Percentiles rank a stretch among this genome's conserved stretches.
phyloP scores from a whole-genome alignment of 2,329 filamentous ascomycete species.

The Scedosporium apiospermum region DNA sequence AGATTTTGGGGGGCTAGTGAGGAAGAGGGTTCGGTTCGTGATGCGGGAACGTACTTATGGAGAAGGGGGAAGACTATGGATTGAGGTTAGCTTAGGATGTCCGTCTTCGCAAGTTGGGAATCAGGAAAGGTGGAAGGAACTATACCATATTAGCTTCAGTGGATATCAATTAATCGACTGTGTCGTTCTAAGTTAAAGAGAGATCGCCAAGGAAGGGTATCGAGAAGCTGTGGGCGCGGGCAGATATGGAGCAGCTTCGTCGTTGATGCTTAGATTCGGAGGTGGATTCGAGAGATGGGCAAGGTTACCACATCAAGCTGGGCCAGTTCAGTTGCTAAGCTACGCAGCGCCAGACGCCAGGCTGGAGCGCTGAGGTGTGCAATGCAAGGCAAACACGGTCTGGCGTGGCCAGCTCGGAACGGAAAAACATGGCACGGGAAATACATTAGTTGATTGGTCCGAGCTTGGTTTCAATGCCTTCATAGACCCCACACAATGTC shows the following conservation, averaged over 20 bases:
- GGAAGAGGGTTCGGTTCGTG: constrained; percentile 7
- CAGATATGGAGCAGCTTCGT: constrained; percentile 2
- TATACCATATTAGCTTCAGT: not conserved
- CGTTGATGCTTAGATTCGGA: constrained; percentile 8
- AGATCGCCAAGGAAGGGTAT: not conserved
- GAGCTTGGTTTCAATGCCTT: constrained; percentile 9
- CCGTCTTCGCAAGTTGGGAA: not conserved
- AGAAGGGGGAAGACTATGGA: constrained; percentile 75
- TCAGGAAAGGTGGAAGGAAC: not conserved
- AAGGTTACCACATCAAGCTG: not conserved
- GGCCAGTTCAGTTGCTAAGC: constrained; percentile 4
- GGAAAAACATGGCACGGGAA: constrained; percentile 5
- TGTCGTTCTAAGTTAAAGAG: not conserved
- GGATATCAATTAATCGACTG: not conserved
- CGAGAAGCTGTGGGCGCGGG: not conserved
- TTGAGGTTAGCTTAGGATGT: constrained; percentile 18
- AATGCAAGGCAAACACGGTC: constrained; percentile 34
- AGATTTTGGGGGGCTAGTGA: constrained; percentile 6
- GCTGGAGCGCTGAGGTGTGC: constrained; percentile 11
- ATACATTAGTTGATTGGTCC: constrained; percentile 12
- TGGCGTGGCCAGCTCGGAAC: constrained; percentile 24
- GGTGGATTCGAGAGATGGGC: constrained; percentile 9
- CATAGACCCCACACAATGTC: not conserved
- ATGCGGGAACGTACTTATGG: constrained; percentile 64
- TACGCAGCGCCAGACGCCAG: not conserved